Evolutionary conservation across 108 stramenopile species (phyloP).

Genomic region (Cyclotella choctawhatcheeana): DNA sequence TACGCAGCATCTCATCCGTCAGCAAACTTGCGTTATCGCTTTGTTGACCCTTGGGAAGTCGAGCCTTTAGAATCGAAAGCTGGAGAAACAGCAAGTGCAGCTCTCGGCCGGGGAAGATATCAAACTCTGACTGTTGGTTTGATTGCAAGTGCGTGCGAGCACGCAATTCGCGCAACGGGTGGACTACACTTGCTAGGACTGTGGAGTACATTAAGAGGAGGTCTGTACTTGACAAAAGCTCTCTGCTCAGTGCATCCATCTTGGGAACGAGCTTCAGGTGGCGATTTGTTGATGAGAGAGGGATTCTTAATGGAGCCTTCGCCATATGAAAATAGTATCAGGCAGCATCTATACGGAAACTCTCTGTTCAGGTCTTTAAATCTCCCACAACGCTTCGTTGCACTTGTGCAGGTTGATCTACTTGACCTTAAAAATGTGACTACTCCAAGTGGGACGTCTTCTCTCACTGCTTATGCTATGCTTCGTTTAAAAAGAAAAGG

Average conservation of each 20-base stretch:
- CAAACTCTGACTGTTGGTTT: conserved; percentile 63
- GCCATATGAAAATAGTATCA: conserved; percentile 73
- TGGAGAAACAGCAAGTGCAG: conserved; percentile 74
- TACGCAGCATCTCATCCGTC: conserved; percentile 38
- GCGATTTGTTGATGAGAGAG: conserved; percentile 68
- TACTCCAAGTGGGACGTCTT: conserved; percentile 82
- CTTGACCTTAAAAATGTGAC: conserved; percentile 96
- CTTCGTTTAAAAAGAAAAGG: conserved; percentile 76
- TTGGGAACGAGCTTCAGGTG: conserved; percentile 84
- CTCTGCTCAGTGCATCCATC: conserved; percentile 82
- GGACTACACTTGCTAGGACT: conserved; percentile 72
- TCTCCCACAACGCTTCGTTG: conserved; percentile 89
- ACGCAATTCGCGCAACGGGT: conserved; percentile 57
- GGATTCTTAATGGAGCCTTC: conserved; percentile 70
- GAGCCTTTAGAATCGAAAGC: conserved; percentile 78
- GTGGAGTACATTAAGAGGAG: conserved; percentile 73
- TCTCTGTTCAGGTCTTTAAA: conserved; percentile 77
- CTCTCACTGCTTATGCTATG: conserved; percentile 81
- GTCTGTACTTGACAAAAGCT: conserved; percentile 74
- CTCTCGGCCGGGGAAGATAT: conserved; percentile 73
- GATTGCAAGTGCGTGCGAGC: conserved; percentile 70
- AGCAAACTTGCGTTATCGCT: conserved; percentile 70
- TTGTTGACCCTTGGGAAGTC: conserved; percentile 93
- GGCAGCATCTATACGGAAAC: conserved; percentile 85
- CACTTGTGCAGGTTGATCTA: conserved; percentile 92